Conservation (phyloP, 441 rosid genomes). For the Populus hybrid region DNA sequence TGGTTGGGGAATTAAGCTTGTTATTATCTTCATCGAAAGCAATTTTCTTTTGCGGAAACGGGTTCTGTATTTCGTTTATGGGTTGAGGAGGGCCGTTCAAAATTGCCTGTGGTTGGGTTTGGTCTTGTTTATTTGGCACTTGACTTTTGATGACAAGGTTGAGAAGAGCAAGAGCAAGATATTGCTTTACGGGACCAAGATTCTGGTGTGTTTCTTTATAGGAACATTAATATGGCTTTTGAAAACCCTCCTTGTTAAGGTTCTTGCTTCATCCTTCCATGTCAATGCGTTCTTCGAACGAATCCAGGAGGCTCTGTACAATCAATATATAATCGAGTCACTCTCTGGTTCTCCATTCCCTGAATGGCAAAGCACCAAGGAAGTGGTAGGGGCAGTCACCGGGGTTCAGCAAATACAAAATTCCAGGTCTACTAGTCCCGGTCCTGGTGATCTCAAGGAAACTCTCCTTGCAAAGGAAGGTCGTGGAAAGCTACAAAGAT, state of each 20-base stretch:
- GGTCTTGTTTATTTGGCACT: conserved; percentile 49
- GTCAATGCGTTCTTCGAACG: conserved; percentile 58
- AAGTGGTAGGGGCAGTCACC: conserved; percentile 17
- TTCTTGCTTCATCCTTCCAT: conserved; percentile 62
- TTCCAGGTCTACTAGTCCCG: not conserved
- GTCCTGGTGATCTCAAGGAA: conserved; percentile 20
- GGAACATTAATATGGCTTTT: conserved; percentile 56
- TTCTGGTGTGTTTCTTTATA: conserved; percentile 43
- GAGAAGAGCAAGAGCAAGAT: conserved; percentile 29
- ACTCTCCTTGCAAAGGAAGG: conserved; percentile 28
- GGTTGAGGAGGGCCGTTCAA: conserved; percentile 58
- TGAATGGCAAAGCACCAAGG: conserved; percentile 23
- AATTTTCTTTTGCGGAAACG: conserved; percentile 48
- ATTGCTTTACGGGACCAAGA: conserved; percentile 40
- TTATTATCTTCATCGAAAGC: conserved; percentile 45
- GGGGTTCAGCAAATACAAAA: conserved; percentile 18
- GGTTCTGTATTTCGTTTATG: conserved; percentile 70
- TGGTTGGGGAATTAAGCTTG: conserved; percentile 50
- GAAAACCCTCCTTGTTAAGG: conserved; percentile 59
- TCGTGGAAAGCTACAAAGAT: conserved; percentile 16
- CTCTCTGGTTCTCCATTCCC: conserved; percentile 50
- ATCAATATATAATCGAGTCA: conserved; percentile 52
- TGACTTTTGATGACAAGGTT: conserved; percentile 31
- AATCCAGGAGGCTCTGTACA: conserved; percentile 63
- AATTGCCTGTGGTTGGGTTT: conserved; percentile 61